These are phyloP conservation scores for Colletotrichum falcatum DNA, from an alignment of 2,329 filamentous ascomycete genomes.

Conservation along the genomic window DNA sequence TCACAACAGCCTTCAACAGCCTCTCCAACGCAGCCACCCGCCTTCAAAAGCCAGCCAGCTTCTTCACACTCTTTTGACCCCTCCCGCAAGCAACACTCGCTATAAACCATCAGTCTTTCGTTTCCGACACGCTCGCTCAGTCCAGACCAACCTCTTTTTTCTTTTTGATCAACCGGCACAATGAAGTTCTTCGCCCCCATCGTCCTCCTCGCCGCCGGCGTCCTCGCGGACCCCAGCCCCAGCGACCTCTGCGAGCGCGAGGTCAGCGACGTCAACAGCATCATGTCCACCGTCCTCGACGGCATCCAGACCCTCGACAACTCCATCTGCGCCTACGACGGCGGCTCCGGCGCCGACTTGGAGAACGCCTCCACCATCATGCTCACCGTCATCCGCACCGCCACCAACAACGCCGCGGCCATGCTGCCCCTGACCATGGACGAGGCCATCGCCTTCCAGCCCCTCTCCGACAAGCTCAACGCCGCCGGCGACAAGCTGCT, in stretches of 20 bases:
- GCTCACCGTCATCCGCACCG: slow-evolving; percentile 36
- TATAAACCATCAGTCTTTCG: background rate
- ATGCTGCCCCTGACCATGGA: slow-evolving; percentile 34
- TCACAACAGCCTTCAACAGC: slow-evolving; percentile 19
- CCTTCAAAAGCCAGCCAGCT: slow-evolving; percentile 12
- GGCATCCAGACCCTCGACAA: slow-evolving; percentile 29
- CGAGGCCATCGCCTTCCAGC: slow-evolving; percentile 40
- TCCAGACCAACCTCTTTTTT: too few species aligned
- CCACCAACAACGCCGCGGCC: slow-evolving; percentile 33
- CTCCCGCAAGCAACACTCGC: slow-evolving; percentile 17
- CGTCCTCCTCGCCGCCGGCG: slow-evolving; percentile 33
- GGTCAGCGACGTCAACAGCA: slow-evolving; percentile 34
- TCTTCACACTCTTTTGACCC: slow-evolving; percentile 3
- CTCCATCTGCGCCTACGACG: slow-evolving; percentile 22
- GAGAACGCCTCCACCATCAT: slow-evolving; percentile 20
- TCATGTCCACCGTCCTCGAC: slow-evolving; percentile 39
- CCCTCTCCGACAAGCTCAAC: slow-evolving; percentile 38
- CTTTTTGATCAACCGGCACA: background rate
- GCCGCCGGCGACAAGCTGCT: slow-evolving; percentile 39
- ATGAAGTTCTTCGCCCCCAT: slow-evolving; percentile 36
- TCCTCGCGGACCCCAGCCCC: slow-evolving; percentile 22
- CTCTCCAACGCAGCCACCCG: slow-evolving; percentile 17
- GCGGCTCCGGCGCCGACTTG: slow-evolving; percentile 31
- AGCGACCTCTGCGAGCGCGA: slow-evolving; percentile 29
- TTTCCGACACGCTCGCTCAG: background rate